Evolutionary conservation across 2,329 filamentous ascomycete species (phyloP).

Genomic region (Microdochium bolleyi): DNA sequence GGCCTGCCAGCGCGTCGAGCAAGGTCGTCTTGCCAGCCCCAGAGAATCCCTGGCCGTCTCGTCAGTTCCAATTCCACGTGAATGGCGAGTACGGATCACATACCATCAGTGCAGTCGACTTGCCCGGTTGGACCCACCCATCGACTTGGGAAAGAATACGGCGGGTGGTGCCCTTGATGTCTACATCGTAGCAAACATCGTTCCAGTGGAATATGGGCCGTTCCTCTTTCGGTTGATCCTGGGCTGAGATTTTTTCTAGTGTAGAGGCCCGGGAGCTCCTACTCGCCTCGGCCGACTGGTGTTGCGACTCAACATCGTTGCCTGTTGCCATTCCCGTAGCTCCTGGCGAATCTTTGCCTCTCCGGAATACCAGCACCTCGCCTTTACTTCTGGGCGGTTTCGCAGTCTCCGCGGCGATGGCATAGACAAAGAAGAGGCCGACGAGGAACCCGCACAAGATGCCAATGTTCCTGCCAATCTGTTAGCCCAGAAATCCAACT

Average conservation of each 20-base stretch:
- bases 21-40: slow-evolving; percentile 70
- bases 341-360: slow-evolving; percentile 37
- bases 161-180: slow-evolving; percentile 67
- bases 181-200: slow-evolving; percentile 62
- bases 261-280: not conserved
- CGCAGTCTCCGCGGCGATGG: slow-evolving; percentile 57
- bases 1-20: slow-evolving; percentile 60
- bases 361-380: slow-evolving; percentile 61
- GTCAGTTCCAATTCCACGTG: not conserved
- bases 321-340: slow-evolving; percentile 2
- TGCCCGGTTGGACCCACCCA: slow-evolving; percentile 87
- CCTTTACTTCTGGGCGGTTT: slow-evolving; percentile 54
- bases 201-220: slow-evolving; percentile 67
- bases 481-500: not conserved
- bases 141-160: slow-evolving; percentile 70
- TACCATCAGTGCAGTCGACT: slow-evolving; percentile 74
- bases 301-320: slow-evolving; percentile 19
- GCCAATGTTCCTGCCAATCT: slow-evolving; percentile 30
- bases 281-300: not conserved
- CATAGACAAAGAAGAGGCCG: slow-evolving; percentile 56
- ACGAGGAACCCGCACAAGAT: slow-evolving; percentile 43
- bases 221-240: slow-evolving; percentile 17
- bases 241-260: not conserved
- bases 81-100: not conserved
- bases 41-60: slow-evolving; percentile 40